These are phyloP conservation scores for Flaveria ramosissima DNA, from an alignment of 129 eudicot genomes.

Conservation along the genomic window DNA sequence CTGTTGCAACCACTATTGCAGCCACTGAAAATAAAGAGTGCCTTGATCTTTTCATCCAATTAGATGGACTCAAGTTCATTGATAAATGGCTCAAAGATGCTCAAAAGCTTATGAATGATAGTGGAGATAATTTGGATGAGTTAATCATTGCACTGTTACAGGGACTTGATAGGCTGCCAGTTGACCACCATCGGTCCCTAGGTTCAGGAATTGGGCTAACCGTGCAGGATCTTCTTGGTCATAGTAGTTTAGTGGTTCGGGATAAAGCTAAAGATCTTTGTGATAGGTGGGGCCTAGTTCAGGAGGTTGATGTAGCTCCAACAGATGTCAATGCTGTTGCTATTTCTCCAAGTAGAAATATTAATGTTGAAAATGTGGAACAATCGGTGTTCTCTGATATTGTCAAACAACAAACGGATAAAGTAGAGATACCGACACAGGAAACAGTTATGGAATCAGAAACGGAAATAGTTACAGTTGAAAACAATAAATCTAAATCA, in stretches of 20 bases:
- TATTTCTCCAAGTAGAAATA: slow-evolving; percentile 21
- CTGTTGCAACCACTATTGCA: slow-evolving; percentile 71
- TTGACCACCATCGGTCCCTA: slow-evolving; percentile 37
- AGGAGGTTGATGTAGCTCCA: slow-evolving; percentile 27
- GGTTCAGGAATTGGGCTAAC: slow-evolving; percentile 58
- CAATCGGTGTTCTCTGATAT: slow-evolving; percentile 1
- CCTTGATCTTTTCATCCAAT: slow-evolving; percentile 69
- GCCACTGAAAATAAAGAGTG: slow-evolving; percentile 76
- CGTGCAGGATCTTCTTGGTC: slow-evolving; percentile 51
- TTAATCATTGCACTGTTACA: slow-evolving; percentile 52
- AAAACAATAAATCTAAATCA: neutral
- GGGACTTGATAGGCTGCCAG: slow-evolving; percentile 56
- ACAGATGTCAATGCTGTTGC: slow-evolving; percentile 27
- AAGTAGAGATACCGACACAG: slow-evolving; percentile 25
- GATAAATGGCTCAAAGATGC: slow-evolving; percentile 70
- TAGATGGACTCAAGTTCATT: slow-evolving; percentile 68
- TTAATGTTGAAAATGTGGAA: slow-evolving; percentile 36
- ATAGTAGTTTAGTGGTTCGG: slow-evolving; percentile 47
- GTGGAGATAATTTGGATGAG: slow-evolving; percentile 53
- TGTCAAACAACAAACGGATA: slow-evolving; percentile 28
- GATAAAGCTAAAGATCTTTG: slow-evolving; percentile 58
- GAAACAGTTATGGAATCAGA: slow-evolving; percentile 29
- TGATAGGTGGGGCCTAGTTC: slow-evolving; percentile 50
- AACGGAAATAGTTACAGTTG: slow-evolving; percentile 25
- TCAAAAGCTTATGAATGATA: slow-evolving; percentile 37